phyloP scores from a whole-genome alignment of 164 flowering plant genomes.

The Chimonanthus salicifolius region DNA sequence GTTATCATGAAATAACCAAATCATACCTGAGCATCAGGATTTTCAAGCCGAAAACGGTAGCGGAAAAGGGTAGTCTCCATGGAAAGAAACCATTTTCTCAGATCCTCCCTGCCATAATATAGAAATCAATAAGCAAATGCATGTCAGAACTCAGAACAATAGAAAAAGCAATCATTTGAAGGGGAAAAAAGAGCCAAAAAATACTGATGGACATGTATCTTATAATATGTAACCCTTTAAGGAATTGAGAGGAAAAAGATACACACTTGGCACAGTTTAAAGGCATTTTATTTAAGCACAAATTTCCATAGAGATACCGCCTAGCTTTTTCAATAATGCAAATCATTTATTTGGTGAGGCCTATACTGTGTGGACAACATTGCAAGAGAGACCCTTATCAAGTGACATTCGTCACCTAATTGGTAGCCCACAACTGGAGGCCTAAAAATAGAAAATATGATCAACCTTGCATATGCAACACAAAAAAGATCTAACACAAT shows the following conservation, averaged over 20 bases:
- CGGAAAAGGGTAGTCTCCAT: constrained; percentile 80
- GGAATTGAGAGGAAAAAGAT: neutral
- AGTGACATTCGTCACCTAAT: neutral
- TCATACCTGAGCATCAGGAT: constrained; percentile 58
- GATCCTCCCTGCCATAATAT: constrained; percentile 51
- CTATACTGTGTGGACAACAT: neutral
- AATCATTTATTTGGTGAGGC: neutral
- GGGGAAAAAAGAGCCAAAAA: neutral
- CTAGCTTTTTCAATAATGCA: neutral
- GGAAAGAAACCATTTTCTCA: constrained; percentile 89
- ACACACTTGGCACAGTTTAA: neutral
- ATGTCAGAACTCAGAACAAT: too few relatives aligned
- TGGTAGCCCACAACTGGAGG: neutral
- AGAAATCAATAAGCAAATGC: neutral
- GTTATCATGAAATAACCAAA: neutral
- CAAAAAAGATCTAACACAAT: too few relatives aligned
- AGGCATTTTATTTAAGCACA: neutral
- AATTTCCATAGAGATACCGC: neutral
- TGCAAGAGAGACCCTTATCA: neutral
- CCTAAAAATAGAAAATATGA: neutral
- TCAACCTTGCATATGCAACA: neutral
- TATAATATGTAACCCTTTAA: neutral
- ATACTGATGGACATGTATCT: neutral
- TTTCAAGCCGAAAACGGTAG: constrained; percentile 46
- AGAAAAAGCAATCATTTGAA: neutral